Evolutionary conservation across 2,329 filamentous ascomycete genomes (phyloP).

Genomic region (Alternaria arborescens): DNA sequence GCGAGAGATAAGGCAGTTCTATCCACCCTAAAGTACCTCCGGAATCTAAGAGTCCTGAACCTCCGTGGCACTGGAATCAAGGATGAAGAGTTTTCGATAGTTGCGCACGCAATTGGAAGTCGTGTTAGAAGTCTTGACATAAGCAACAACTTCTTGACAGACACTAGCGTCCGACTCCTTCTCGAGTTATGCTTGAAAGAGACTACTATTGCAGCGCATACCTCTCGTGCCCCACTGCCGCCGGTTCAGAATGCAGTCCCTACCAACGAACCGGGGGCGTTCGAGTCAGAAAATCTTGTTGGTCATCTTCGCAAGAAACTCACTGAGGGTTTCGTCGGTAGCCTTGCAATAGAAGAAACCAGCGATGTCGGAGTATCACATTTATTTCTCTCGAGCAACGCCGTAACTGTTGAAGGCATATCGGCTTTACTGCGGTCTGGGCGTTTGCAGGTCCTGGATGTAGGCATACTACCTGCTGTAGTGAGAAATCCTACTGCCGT

Average conservation of each 20-base stretch:
- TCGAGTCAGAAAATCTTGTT: constrained; percentile 60
- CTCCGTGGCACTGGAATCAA: constrained; percentile 62
- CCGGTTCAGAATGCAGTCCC: constrained; percentile 41
- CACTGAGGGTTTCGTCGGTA: constrained; percentile 56
- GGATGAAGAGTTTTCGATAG: constrained; percentile 62
- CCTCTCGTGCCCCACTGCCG: constrained; percentile 24
- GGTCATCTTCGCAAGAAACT: constrained; percentile 56
- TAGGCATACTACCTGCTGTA: constrained; percentile 56
- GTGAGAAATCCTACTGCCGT: constrained; percentile 15
- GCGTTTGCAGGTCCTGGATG: constrained; percentile 64
- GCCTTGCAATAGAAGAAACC: constrained; percentile 64
- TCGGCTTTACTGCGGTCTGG: constrained; percentile 62
- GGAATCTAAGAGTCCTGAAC: constrained; percentile 65
- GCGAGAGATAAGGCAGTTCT: constrained; percentile 61
- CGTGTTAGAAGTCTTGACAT: constrained; percentile 66
- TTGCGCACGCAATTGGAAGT: constrained; percentile 61
- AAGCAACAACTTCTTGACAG: constrained; percentile 65
- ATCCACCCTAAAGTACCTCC: constrained; percentile 56
- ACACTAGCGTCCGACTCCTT: constrained; percentile 61
- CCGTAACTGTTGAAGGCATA: constrained; percentile 64
- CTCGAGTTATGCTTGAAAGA: constrained; percentile 61
- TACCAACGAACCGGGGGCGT: constrained; percentile 44
- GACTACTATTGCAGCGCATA: constrained; percentile 16
- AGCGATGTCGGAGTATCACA: constrained; percentile 66
- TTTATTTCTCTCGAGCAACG: constrained; percentile 66